Evolutionary conservation across 768 basidiomycete species (phyloP), one percentile per base, ranked within the genome.

Genomic region (Chalciporus piperatus): DNA sequence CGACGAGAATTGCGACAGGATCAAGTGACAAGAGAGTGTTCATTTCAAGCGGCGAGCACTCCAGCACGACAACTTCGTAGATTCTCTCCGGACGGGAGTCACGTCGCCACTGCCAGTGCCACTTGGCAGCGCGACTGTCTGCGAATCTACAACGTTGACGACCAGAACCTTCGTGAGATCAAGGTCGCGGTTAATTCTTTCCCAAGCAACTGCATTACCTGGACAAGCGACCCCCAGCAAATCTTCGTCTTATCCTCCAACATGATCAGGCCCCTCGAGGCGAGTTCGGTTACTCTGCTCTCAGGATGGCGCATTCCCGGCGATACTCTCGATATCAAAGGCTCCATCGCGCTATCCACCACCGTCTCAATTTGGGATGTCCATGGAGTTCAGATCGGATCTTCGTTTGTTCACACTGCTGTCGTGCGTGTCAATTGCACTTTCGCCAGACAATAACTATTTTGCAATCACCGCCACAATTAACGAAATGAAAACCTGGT

Each of bases 1-100:
- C 51, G n/a, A 47, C 42, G 35, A 27, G 23, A 42, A 44, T 54
- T 9, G 46, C 38, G 19, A 54, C 46, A 11, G 45, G 51, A 7
- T 35, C 37, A 4, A 13, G 4, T 4, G 28, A 38, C 28, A 30
- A 30, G 28, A 30, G 12, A 13, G 46, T 33, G n/a, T 33, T 12
- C 10, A 39, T 55, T 8, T 0, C 8, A 23, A 44, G 45, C 4
- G 41, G 35, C 1, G 12, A 39, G 27, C 54, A 1, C 20, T 55
- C 40, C 17, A 38, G 35, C 39, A 52, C 4, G 37, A 35, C 39
- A 27, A 40, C 6, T 17, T 27, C 3, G 43, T 52, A 42, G 7
- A 6, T 47, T 55, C 23, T 52, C 45, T 19, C 50, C 50, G 2
- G 6, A 41, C 11, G 50, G 40, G 10, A 6, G 30, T 2, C 22